phyloP scores from a whole-genome alignment of 352 stramenopile genomes.

The Phytopythium delawarense region DNA sequence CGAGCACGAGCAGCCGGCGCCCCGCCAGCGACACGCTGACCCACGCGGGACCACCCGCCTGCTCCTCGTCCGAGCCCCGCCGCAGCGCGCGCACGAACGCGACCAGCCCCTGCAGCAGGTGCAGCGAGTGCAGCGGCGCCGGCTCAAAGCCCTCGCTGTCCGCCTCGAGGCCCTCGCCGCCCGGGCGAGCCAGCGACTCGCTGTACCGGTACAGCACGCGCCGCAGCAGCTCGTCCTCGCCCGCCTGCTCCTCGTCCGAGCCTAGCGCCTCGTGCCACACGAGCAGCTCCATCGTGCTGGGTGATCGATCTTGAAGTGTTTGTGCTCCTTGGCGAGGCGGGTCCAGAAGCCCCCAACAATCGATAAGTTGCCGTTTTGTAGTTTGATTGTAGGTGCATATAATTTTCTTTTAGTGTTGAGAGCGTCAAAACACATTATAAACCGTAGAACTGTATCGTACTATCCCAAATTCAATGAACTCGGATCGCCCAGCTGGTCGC shows the following conservation, averaged over 20 bases:
- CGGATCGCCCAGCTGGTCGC: too few species aligned
- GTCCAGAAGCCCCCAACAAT: too few species aligned
- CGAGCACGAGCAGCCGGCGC: conserved; percentile 35
- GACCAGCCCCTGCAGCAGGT: conserved; percentile 49
- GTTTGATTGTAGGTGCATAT: too few species aligned
- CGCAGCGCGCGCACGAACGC: conserved; percentile 42
- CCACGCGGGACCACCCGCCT: conserved; percentile 19
- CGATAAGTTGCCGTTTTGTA: too few species aligned
- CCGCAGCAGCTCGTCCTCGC: conserved; percentile 40
- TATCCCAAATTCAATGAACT: too few species aligned
- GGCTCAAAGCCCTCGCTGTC: not conserved
- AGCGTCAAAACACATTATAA: too few species aligned
- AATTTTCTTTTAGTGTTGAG: too few species aligned
- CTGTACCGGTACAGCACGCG: conserved; percentile 36
- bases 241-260: conserved; percentile 63
- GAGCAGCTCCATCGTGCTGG: conserved; percentile 51
- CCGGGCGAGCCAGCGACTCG: too few species aligned
- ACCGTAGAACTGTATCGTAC: too few species aligned
- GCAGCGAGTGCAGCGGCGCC: conserved; percentile 32
- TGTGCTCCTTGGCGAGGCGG: too few species aligned
- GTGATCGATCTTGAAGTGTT: conserved; percentile 18
- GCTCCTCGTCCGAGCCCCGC: not conserved
- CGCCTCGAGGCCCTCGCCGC: not conserved
- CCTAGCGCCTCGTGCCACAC: conserved; percentile 57
- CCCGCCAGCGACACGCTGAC: conserved; percentile 39